Base-by-base conservation (phyloP, 2,329 filamentous ascomycete species). In the Beauveria asiatica region DNA sequence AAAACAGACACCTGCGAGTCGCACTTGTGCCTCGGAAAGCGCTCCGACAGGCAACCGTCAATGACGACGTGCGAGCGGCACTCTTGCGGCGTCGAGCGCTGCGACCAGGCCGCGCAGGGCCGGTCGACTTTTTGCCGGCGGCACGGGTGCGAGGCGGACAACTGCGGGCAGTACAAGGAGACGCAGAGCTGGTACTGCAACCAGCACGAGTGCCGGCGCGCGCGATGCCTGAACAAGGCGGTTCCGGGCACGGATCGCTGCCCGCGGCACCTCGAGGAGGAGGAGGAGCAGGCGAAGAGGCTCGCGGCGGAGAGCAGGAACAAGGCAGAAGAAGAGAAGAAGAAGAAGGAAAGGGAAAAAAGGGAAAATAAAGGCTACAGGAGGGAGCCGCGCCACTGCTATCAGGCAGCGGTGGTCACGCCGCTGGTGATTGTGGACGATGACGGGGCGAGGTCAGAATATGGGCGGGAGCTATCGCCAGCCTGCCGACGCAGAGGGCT, bases 81-180 rank as follows among this genome's bases (percentile, higher is more conserved):
- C 57, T 33, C 57, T 10, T 59, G 57, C 41, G 41, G 27, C 41
- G 49, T 59, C n/a, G 57, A 37, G 25, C 49, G 49, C 5, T 54
- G 57, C 49, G 57, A 59, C 50, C 19, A 9, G 16, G 8, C 57
- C 8, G 41, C 49, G 27, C 49, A n/a, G 27, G 25, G 41, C 49
- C 41, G 46, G 10, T 46, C 48, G 10, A 13, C 16, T 0, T 59
- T 59, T n/a, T 59, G 57, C 49, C 27, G 42, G 13, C 49, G 41
- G 27, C 57, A 59, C 42, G 49, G 49, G 13, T 59, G 57, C 57
- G 57, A 39, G 41, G 49, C 57, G 16, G 57, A 59, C 49, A 59
- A 46, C 25, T 54, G 57, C 57, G 23, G 21, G 49, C 41, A 37
- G 49, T 59, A 53, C 57, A 53, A 53, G 42, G 57, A 59, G 48